These are phyloP conservation scores for Boletus patriciae DNA, from an alignment of 768 basidiomycete genomes.

Conservation along the genomic window DNA sequence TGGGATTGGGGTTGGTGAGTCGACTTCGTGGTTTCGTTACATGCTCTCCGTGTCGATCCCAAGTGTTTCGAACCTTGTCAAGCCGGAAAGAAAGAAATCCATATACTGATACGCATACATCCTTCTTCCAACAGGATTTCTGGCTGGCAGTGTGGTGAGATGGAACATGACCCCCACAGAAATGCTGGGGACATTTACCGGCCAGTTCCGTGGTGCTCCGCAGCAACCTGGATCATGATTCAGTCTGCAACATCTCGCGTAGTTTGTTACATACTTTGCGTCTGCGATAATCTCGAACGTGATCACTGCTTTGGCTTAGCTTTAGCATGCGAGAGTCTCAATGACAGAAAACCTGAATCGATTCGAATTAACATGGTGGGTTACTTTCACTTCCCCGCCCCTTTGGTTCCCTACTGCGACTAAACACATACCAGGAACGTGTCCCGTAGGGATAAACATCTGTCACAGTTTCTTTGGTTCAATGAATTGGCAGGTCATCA, in stretches of 20 bases:
- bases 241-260: neutral
- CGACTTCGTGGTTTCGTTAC: neutral
- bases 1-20: slow-evolving; percentile 61
- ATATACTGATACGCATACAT: slow-evolving; percentile 9
- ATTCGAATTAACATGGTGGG: neutral
- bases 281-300: neutral
- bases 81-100: no score
- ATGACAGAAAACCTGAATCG: neutral
- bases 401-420: neutral
- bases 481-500: no score
- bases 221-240: slow-evolving; percentile 3
- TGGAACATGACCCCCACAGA: slow-evolving; percentile 32
- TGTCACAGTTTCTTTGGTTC: neutral
- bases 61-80: neutral
- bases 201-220: slow-evolving; percentile 10
- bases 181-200: slow-evolving; percentile 18
- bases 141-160: slow-evolving; percentile 31
- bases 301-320: neutral
- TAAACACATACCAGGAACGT: neutral
- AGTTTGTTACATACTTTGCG: slow-evolving; percentile 1
- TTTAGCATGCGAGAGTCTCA: neutral
- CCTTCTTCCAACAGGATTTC: slow-evolving; percentile 19
- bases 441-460: neutral
- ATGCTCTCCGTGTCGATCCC: neutral
- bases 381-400: neutral